Evolutionary conservation across 2,329 filamentous ascomycete genomes (phyloP), one percentile per base, ranked within the genome.

Genomic region (Chaetomium sp.): DNA sequence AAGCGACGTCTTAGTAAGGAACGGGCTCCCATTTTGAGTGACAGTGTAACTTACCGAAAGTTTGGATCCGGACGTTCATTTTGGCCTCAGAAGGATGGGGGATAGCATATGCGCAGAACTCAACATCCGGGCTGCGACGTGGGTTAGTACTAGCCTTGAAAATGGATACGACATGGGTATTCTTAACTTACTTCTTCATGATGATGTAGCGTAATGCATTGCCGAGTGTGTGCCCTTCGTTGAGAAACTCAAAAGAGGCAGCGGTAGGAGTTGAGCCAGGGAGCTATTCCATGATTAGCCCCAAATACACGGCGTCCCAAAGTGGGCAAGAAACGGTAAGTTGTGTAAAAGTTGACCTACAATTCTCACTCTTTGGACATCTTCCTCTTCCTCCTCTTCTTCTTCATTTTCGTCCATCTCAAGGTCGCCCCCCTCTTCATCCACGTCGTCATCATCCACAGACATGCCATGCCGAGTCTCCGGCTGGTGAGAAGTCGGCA

Each of bases 51-150:
- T 69, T 76, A 96, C 92, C 89, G 67, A 94, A 97, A 63, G 92
- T 99, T 73, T 99, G 94, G 60, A 99, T 97, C 66, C 94, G 84
- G 59, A 99, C 77, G 68, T 97, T 96, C 92, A 99, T 96, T 74
- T 95, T 94, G 42, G 86, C 77, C 73, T 99, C 94, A 41, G 91
- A 95, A 50, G 94, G 94, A 73, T 99, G 94, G 35, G 94, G 94
- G 59, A 99, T 97, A 6, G 92, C 89, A 72, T 99, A 99, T 59
- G 92, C 94, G 73, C 94, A 97, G 74, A 99, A 96, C 71, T 99
- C 94, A 58, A 99, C 94, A 61, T 94, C 85, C 35, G 94, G 92
- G 71, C 92, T 97, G 62, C 50, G 45, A n/a, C 8, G 47, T 12
- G 12, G n/a, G 45, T 56, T 38, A 48, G 37, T 43, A 52, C 41